Evolutionary conservation across 805 yeast species (phyloP), one percentile per base, ranked within the genome.

Genomic region (Priceomyces castillae): DNA sequence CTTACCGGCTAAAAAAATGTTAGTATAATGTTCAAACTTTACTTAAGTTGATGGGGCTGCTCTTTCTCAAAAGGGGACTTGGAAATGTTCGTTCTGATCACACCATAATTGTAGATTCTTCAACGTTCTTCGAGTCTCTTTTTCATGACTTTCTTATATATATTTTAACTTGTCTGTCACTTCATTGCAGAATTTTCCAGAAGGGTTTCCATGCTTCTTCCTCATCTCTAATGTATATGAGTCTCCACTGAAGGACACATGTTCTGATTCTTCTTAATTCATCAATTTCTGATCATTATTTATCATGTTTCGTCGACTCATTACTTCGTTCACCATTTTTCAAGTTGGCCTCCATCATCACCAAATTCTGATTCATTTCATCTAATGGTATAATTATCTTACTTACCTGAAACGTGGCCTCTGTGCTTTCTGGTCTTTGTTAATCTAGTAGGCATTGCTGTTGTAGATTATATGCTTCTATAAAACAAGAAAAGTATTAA

Each of bases 401-500:
- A 82, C 95, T 81, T 86, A 87, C 95, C 95, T 74, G 97, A 88
- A 78, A 94, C 98, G 96, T 94, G 85, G 81, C 99, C 99, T 87
- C 99, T 90, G 86, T 89, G 97, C 84, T 94, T 94, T 87, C 99
- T 90, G 79, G 98, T 94, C 79, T 94, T 90, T 71, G 95, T 86
- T 73, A 88, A 84, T 88, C 98, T 90, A 84, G 97, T 87, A 76
- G 98, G 98, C 98, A 90, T 90, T 73, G 73, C 76, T 53, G 54
- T 46, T 48, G 18, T 39, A 39, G 46, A 41, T 45, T 39, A 41
- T 44, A 48, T 37, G 31, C 40, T 37, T 37, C 39, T 23, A 37
- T 26, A 23, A 14, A 37, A 37, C 40, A 37, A 37, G 22, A 37
- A 37, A 37, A 26, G 19, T 37, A 25, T 33, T 19, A 15, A 33